Evolutionary conservation across 1,284 basidiomycete species (phyloP).

Genomic region (Heterobasidion parviporum): DNA sequence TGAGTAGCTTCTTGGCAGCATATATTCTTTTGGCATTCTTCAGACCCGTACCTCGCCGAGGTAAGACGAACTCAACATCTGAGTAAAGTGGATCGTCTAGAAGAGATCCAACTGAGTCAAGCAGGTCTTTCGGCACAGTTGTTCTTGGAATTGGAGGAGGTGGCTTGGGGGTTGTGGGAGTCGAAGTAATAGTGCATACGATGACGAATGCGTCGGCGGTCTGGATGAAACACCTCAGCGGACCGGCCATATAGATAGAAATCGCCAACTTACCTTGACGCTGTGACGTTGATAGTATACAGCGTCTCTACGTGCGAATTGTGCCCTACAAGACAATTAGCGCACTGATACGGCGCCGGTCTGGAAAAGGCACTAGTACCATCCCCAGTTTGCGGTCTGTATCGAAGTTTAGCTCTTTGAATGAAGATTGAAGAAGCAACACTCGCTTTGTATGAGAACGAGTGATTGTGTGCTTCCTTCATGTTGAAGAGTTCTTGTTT

Average conservation of each 20-base stretch:
- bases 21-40: conserved; percentile 43
- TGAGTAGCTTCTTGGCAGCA: conserved; percentile 62
- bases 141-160: conserved; percentile 37
- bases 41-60: conserved; percentile 32
- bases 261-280: conserved; percentile 31
- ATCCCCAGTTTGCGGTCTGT: conserved; percentile 79
- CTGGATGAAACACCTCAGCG: background rate
- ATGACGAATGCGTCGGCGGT: conserved; percentile 66
- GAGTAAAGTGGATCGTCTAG: conserved; percentile 78
- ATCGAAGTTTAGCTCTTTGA: conserved; percentile 10
- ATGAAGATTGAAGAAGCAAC: background rate
- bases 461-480: conserved; percentile 81
- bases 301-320: conserved; percentile 70
- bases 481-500: conserved; percentile 47
- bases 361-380: conserved; percentile 29
- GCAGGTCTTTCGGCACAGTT: conserved; percentile 50
- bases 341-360: conserved; percentile 3
- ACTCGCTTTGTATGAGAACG: conserved; percentile 71
- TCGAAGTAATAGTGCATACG: conserved; percentile 71
- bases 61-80: conserved; percentile 74
- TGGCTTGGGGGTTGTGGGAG: conserved; percentile 45
- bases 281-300: conserved; percentile 57
- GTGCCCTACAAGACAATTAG: conserved; percentile 41
- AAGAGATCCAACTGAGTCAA: conserved; percentile 65
- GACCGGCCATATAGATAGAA: background rate